Percentiles rank a stretch among this genome's conserved stretches.
These are phyloP conservation scores for Aspergillus novoparasiticus DNA, from an alignment of 2,329 filamentous ascomycete genomes.

Conservation along the genomic window DNA sequence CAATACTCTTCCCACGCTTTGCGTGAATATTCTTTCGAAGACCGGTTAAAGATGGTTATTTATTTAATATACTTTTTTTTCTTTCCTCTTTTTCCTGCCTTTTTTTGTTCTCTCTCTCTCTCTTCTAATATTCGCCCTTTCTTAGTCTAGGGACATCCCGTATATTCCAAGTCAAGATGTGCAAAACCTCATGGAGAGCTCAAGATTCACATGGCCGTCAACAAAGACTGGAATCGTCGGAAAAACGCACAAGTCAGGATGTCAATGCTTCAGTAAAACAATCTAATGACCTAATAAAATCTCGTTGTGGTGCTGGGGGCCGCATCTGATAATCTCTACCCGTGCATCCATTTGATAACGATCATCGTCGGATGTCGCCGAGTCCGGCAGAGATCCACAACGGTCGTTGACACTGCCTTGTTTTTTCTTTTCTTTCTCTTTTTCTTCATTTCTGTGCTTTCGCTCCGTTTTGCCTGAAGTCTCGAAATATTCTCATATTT, in stretches of 20 bases:
- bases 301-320: background rate
- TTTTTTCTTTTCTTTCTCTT: background rate
- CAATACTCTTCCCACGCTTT: background rate
- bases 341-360: slow-evolving; percentile 3
- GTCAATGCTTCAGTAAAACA: background rate
- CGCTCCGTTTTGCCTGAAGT: background rate
- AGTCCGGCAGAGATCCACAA: background rate
- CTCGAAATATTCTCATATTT: background rate
- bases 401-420: background rate
- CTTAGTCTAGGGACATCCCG: too few relatives aligned
- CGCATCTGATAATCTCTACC: slow-evolving; percentile 2
- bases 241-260: background rate
- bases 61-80: too few relatives aligned
- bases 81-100: too few relatives aligned
- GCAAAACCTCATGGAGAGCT: too few relatives aligned
- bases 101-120: too few relatives aligned
- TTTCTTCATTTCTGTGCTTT: background rate
- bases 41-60: too few relatives aligned
- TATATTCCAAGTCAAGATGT: too few relatives aligned
- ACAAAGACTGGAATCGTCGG: background rate
- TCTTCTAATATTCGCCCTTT: too few relatives aligned
- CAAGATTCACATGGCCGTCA: background rate
- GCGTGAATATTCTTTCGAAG: background rate
- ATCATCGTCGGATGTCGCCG: slow-evolving; percentile 6
- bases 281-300: background rate